Percentiles rank a stretch among this genome's conserved stretches.
These are phyloP conservation scores for Juglanconis juglandina DNA, from an alignment of 2,329 filamentous ascomycete genomes.

Conservation along the genomic window DNA sequence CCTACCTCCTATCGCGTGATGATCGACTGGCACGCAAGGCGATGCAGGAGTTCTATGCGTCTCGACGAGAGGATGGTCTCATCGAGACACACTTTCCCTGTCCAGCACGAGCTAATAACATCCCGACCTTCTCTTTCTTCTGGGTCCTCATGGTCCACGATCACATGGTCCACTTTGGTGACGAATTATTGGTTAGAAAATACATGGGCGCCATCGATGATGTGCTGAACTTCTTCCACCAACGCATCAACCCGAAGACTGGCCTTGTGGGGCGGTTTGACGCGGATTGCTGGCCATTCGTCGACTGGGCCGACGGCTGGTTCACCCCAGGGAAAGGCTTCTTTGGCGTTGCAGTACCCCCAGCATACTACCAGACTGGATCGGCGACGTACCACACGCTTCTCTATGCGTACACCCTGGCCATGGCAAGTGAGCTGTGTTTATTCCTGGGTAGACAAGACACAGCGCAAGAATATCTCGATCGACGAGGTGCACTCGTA, in stretches of 20 bases:
- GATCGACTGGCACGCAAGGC: slow-evolving; percentile 31
- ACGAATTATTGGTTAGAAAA: slow-evolving; percentile 20
- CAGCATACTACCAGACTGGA: slow-evolving; percentile 14
- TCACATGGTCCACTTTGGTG: slow-evolving; percentile 30
- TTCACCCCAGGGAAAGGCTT: slow-evolving; percentile 14
- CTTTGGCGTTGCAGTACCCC: slow-evolving; percentile 6
- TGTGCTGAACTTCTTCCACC: slow-evolving; percentile 15
- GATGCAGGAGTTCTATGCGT: slow-evolving; percentile 29
- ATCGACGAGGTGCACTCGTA: slow-evolving; percentile 20
- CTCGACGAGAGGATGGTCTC: slow-evolving; percentile 26
- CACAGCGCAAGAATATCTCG: slow-evolving; percentile 24
- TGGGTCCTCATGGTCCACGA: slow-evolving; percentile 31
- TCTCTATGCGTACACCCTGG: slow-evolving; percentile 15
- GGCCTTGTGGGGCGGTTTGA: slow-evolving; percentile 23
- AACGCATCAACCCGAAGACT: slow-evolving; percentile 3
- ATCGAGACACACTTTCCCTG: slow-evolving; percentile 29
- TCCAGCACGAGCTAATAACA: slow-evolving; percentile 22
- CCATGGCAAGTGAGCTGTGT: slow-evolving; percentile 12
- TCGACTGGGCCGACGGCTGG: slow-evolving; percentile 33
- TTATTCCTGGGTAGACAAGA: slow-evolving; percentile 13
- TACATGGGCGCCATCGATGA: slow-evolving; percentile 13
- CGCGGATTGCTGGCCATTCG: slow-evolving; percentile 29
- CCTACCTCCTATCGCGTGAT: slow-evolving; percentile 31
- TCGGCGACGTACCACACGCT: slow-evolving; percentile 19
- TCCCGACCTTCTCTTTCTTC: slow-evolving; percentile 32